Percentiles rank a stretch among this genome's conserved stretches.
Evolutionary conservation across 2,329 filamentous ascomycete species (phyloP).

Genomic region (Phaeosphaeria sp.): DNA sequence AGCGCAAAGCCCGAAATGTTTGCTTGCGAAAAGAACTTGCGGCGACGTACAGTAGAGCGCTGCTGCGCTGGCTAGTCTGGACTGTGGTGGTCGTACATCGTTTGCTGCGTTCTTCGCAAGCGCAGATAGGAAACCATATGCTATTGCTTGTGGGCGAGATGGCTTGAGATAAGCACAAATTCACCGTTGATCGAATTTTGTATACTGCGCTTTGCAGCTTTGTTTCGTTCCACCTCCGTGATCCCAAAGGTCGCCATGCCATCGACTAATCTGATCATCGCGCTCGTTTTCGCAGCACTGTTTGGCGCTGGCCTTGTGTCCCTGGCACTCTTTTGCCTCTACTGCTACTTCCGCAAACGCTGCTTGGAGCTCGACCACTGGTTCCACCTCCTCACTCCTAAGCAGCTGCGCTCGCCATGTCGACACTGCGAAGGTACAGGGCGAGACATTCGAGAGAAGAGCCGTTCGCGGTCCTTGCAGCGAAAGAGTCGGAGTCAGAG

Average conservation of each 20-base stretch:
- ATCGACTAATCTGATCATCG: conserved; percentile 20
- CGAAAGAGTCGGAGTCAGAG: background rate
- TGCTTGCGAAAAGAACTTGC: no score
- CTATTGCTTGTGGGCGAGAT: background rate
- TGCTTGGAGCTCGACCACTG: conserved; percentile 27
- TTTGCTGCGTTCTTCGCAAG: background rate
- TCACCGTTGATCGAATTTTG: background rate
- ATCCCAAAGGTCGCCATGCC: conserved; percentile 11
- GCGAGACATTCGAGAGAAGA: conserved; percentile 8
- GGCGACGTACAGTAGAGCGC: background rate
- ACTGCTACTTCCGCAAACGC: conserved; percentile 21
- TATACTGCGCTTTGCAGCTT: background rate
- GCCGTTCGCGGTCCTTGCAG: background rate
- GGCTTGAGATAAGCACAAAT: background rate
- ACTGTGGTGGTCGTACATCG: background rate
- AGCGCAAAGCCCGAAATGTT: background rate
- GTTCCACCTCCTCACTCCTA: conserved; percentile 11
- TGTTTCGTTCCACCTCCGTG: background rate
- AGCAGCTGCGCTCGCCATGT: background rate
- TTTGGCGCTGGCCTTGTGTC: conserved; percentile 30
- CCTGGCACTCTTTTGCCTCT: conserved; percentile 22
- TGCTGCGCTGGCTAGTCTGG: conserved; percentile 2
- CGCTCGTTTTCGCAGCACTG: conserved; percentile 25
- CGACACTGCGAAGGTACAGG: conserved; percentile 5
- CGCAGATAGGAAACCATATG: background rate